Evolutionary conservation across 2,329 filamentous ascomycete genomes (phyloP), one percentile per base, ranked within the genome.

Genomic region (Alternaria ventricosa): DNA sequence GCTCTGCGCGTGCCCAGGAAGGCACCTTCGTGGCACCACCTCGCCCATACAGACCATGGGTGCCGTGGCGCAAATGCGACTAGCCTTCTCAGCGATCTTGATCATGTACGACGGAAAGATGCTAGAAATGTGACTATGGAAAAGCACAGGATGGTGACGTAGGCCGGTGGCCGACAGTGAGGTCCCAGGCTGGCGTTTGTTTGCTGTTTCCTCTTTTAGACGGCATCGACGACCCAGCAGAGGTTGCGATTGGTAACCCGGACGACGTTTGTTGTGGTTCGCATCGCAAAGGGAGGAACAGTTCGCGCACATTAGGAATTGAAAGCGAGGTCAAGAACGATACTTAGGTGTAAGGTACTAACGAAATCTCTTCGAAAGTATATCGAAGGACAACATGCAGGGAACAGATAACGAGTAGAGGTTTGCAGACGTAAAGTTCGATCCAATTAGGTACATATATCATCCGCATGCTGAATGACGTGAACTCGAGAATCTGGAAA

Each of bases 51-150:
- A 67, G 33, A 55, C 23, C 23, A 15, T 56, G 53, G 58, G 53
- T 64, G 54, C 60, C 15, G 62, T 66, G 60, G 57, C 61, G 60
- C 67, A 68, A 9, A 64, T 68, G 67, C 63, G 60, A 57, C 44
- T 57, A 69, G 63, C 65, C 67, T 65, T 61, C 55, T 41, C 22
- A 43, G 28, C 12, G 25, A 10, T 33, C 54, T 46, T 15, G 13
- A 33, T 28, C 13, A 33, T 22, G n/a, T 41, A 50, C 36, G 25
- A 27, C 15, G 22, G 22, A 13, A 2, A 30, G 25, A 50, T 33
- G 27, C 27, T 33, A 50, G 18, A 33, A 50, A 33, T 28, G 18
- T 33, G 47, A 50, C 47, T 50, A 30, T 33, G 3, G 36, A 23
- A 8, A 55, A 28, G 36, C 27, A n/a, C 23, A 13, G 36, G 11